Percentiles rank a stretch among this genome's conserved stretches.
phyloP scores from a whole-genome alignment of 192 early-diverging fungal species.

The Linnemannia exigua region DNA sequence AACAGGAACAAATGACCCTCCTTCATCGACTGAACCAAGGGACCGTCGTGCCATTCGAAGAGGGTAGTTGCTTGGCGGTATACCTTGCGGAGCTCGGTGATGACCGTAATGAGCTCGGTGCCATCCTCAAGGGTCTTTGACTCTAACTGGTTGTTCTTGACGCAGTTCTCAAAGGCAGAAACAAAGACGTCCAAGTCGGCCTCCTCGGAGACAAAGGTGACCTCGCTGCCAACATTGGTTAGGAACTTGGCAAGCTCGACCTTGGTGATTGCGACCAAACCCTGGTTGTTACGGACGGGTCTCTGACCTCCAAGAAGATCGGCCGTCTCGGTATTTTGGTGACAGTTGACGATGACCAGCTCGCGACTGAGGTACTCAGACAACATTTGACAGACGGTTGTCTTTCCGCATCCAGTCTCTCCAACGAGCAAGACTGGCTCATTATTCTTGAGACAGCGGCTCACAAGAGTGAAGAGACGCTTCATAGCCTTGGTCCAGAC shows the following conservation, averaged over 20 bases:
- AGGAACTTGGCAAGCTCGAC: constrained; percentile 55
- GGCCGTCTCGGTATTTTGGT: constrained; percentile 95
- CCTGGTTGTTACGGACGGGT: constrained; percentile 84
- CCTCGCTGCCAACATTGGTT: constrained; percentile 12
- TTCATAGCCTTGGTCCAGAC: constrained; percentile 98
- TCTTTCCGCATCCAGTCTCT: constrained; percentile 99
- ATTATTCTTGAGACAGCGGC: constrained; percentile 80
- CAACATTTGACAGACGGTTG: constrained; percentile 96
- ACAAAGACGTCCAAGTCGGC: constrained; percentile 48
- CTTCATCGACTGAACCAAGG: constrained; percentile 91
- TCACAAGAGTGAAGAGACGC: constrained; percentile 88
- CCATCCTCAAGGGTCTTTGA: constrained; percentile 34
- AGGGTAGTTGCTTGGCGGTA: constrained; percentile 69
- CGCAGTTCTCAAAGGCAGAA: constrained; percentile 42
- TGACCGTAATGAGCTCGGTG: constrained; percentile 28
- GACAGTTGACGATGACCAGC: constrained; percentile 95
- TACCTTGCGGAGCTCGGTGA: constrained; percentile 27
- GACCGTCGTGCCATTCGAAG: constrained; percentile 98
- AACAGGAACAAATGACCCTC: constrained; percentile 91
- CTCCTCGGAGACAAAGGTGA: constrained; percentile 35
- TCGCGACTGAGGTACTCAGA: constrained; percentile 72
- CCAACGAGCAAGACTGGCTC: constrained; percentile 97
- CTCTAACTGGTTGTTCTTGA: constrained; percentile 39
- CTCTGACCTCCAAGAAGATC: constrained; percentile 96
- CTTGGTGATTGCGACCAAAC: constrained; percentile 65